Base-by-base conservation (phyloP, 108 stramenopile genomes). In the Fragilaria radians region DNA sequence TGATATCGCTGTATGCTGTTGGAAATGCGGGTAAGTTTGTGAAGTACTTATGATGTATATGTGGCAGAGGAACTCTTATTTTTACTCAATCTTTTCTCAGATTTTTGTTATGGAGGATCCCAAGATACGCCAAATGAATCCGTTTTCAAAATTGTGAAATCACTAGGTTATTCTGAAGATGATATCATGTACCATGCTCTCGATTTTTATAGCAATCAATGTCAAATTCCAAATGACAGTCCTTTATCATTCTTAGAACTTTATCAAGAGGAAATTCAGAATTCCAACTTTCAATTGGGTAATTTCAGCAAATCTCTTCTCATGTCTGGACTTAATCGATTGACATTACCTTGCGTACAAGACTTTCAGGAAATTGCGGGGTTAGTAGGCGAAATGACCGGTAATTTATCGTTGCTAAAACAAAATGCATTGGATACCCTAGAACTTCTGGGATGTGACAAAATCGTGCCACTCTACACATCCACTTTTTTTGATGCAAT, bases 391-490 rank as follows among this genome's bases (percentile, higher is more conserved):
- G 30, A 48, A 11, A 33, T 76, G 30, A 29, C 48, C 18, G 54
- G 46, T 3, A 57, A 66, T 58, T 49, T 62, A 11, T 51, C n/a
- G n/a, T 42, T 60, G 9, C 54, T 76, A 11, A n/a, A 32, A 23
- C 29, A 65, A 14, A 60, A 60, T 3, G 22, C 57, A 1, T 22
- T n/a, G 17, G 52, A 55, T 53, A 52, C 56, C 2, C 46, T 71
- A 22, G 34, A 62, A 28, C 51, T 76, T 1, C 28, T 76, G 61
- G 48, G 55, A n/a, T 76, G 75, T 54, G 47, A 57, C 1, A 53
- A 34, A 26, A 54, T 76, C 25, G 65, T 67, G 42, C 75, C 75
- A 0, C 21, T 76, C 27, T 76, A 76, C 42, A 67, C 65, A 14
- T 28, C 42, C 5, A 27, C 52, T 1, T 52, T 67, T 11, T 67